Percentiles rank a stretch among this genome's conserved stretches.
Evolutionary conservation across 208 protist species (phyloP).

Genomic region (Spongospora subterranea): DNA sequence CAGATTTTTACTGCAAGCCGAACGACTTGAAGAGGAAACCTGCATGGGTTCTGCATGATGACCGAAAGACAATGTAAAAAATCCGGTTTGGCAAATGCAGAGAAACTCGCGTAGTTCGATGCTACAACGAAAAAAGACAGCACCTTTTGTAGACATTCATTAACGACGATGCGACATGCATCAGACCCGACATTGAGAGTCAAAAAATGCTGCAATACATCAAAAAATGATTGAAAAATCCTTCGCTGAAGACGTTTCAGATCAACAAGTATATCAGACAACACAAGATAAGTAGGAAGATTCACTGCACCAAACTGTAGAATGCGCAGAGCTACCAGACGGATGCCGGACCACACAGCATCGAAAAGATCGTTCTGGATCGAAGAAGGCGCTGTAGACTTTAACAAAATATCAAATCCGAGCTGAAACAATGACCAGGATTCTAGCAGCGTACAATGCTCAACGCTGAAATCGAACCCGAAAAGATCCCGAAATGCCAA

Average conservation of each 20-base stretch:
- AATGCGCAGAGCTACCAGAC: neutral
- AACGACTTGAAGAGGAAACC: neutral
- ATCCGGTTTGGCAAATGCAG: neutral
- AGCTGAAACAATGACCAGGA: neutral
- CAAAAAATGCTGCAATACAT: slow-evolving; percentile 34
- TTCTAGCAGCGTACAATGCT: slow-evolving; percentile 2
- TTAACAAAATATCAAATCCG: neutral
- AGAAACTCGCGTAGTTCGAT: neutral
- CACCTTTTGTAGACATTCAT: neutral
- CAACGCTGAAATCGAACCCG: neutral
- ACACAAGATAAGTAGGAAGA: neutral
- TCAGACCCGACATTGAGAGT: neutral
- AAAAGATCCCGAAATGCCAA: neutral
- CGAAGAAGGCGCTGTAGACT: neutral
- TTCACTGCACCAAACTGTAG: neutral
- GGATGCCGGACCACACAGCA: neutral
- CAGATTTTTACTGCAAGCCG: neutral
- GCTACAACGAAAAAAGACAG: neutral
- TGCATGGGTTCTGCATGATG: neutral
- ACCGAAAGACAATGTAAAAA: neutral
- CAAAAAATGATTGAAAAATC: slow-evolving; percentile 6
- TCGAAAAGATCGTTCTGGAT: neutral
- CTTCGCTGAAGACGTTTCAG: neutral
- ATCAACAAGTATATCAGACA: slow-evolving; percentile 30
- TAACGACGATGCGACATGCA: neutral